These are phyloP conservation scores for Eucalyptus shirleyi DNA, from an alignment of 345 rosid genomes.

Conservation along the genomic window DNA sequence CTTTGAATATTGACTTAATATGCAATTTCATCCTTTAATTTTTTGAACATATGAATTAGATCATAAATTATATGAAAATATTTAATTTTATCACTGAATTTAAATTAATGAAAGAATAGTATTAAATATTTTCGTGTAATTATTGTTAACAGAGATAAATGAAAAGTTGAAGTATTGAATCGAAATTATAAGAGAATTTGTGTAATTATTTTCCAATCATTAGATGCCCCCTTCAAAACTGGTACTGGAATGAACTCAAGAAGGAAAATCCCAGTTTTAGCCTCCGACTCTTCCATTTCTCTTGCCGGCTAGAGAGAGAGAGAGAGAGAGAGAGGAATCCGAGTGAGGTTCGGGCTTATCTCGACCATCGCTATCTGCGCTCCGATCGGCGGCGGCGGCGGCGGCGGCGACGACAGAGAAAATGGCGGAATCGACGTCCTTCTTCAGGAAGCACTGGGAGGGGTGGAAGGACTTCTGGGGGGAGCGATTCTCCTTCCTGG, in stretches of 20 bases:
- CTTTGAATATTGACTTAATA: too few species aligned
- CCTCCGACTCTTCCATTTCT: neutral
- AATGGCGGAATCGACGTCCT: slow-evolving; percentile 8
- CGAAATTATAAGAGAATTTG: too few species aligned
- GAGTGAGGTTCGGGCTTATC: neutral
- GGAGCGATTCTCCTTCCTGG: slow-evolving; percentile 43
- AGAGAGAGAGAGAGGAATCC: neutral
- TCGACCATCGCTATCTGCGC: neutral
- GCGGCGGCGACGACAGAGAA: neutral
- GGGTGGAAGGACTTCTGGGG: slow-evolving; percentile 61
- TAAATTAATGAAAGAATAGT: too few species aligned
- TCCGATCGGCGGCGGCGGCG: neutral
- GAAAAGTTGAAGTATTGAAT: too few species aligned
- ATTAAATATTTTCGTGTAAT: too few species aligned
- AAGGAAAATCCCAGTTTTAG: neutral
- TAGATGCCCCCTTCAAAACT: neutral
- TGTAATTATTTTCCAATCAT: neutral
- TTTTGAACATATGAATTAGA: too few species aligned
- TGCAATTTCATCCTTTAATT: neutral
- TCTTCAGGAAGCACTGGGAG: slow-evolving; percentile 30
- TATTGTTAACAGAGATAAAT: too few species aligned
- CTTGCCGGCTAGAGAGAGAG: neutral
- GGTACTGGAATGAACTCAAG: neutral
- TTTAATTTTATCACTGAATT: fast-evolving
- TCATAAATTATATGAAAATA: too few species aligned